These are phyloP conservation scores for Lenwebbia sp. DNA, from an alignment of 345 rosid species.

Conservation along the genomic window DNA sequence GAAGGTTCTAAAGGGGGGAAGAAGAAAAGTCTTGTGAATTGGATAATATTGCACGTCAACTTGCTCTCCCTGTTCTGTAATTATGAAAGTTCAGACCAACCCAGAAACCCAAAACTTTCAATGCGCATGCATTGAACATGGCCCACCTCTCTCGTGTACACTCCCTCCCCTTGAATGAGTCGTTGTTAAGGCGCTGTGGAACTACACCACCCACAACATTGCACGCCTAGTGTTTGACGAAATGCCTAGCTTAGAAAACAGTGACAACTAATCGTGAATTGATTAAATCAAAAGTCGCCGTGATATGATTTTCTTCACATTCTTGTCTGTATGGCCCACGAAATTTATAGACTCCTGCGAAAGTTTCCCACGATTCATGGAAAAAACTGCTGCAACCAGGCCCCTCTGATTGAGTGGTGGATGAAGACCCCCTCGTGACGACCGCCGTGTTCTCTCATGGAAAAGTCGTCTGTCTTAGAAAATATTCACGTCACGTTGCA, in stretches of 20 bases:
- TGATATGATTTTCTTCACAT: background rate
- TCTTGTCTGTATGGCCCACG: background rate
- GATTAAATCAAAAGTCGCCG: background rate
- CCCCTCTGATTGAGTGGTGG: background rate
- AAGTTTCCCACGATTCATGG: background rate
- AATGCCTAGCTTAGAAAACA: background rate
- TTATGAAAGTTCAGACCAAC: background rate
- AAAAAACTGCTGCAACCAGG: background rate
- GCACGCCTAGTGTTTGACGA: background rate
- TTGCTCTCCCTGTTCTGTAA: background rate
- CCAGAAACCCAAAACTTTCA: background rate
- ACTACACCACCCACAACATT: background rate
- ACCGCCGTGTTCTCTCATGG: background rate
- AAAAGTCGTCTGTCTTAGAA: background rate
- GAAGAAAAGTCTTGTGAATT: background rate
- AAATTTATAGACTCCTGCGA: background rate
- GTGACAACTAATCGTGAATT: background rate
- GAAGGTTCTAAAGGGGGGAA: background rate
- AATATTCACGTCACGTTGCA: background rate
- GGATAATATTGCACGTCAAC: background rate
- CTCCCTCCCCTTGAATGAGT: background rate
- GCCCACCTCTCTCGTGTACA: background rate
- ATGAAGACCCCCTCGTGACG: background rate
- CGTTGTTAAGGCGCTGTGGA: background rate
- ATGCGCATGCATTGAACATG: background rate